These are phyloP conservation scores for Candida patagonica DNA, from an alignment of 805 yeast genomes.

Conservation along the genomic window DNA sequence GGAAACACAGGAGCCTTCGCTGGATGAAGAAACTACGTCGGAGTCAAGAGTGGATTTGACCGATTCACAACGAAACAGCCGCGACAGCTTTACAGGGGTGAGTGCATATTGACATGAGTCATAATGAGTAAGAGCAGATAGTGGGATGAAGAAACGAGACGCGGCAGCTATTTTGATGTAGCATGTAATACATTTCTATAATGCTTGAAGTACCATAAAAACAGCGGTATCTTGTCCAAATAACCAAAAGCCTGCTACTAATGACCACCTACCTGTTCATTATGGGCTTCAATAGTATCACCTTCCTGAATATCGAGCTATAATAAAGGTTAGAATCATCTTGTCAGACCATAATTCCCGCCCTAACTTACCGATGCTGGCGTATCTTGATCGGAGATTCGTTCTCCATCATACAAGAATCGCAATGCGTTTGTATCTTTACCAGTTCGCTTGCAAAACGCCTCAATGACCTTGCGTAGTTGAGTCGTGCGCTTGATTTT, in stretches of 20 bases:
- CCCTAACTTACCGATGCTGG: conserved; percentile 63
- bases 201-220: no score
- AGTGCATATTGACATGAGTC: no score
- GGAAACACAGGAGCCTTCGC: no score
- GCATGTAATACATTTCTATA: no score
- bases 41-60: no score
- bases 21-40: no score
- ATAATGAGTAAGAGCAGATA: no score
- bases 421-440: conserved; percentile 74
- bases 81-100: conserved; percentile 20
- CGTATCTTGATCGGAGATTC: conserved; percentile 79
- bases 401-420: conserved; percentile 87
- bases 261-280: conserved; percentile 59
- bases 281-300: conserved; percentile 93
- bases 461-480: conserved; percentile 90
- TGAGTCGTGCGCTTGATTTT: conserved; percentile 90
- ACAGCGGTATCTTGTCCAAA: no score
- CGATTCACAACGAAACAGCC: conserved; percentile 6
- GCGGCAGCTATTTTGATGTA: no score
- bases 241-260: no score
- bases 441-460: conserved; percentile 96
- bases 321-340: conserved; percentile 8
- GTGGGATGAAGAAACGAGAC: no score
- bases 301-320: conserved; percentile 85
- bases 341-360: not conserved